These are phyloP conservation scores for Parascedosporium putredinis DNA, from an alignment of 2,329 filamentous ascomycete genomes.

Conservation along the genomic window DNA sequence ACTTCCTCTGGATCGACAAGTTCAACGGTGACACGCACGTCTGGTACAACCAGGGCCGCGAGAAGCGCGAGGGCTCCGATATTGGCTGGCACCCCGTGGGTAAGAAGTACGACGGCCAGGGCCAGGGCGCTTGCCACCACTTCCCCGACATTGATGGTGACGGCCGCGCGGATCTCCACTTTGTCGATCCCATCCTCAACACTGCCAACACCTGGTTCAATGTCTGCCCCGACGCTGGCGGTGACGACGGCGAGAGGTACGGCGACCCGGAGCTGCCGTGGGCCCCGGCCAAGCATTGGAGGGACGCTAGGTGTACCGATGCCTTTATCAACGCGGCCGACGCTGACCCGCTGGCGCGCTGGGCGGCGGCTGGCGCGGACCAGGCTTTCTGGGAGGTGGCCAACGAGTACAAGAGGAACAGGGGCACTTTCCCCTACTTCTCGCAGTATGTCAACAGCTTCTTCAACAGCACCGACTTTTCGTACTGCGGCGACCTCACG, in stretches of 20 bases:
- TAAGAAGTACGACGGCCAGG: slow-evolving; percentile 9
- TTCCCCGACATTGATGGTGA: slow-evolving; percentile 19
- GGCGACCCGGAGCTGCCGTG: background rate
- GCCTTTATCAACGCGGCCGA: background rate
- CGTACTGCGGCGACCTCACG: background rate
- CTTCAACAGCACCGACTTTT: background rate
- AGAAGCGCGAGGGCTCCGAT: background rate
- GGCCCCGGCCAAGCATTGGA: background rate
- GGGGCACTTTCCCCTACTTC: background rate
- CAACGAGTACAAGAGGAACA: background rate
- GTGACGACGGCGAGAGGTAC: background rate
- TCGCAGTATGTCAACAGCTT: background rate
- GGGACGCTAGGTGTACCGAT: background rate
- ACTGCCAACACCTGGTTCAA: slow-evolving; percentile 13
- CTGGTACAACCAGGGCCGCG: slow-evolving; percentile 21
- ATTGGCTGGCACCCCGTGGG: background rate
- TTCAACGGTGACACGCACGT: slow-evolving; percentile 20
- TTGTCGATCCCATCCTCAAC: slow-evolving; percentile 11
- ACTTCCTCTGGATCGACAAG: slow-evolving; percentile 26
- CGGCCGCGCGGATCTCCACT: slow-evolving; percentile 16
- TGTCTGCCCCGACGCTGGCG: slow-evolving; percentile 1
- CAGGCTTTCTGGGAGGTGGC: background rate
- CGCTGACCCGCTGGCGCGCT: background rate
- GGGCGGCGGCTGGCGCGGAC: background rate
- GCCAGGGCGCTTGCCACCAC: slow-evolving; percentile 13